These are phyloP conservation scores for Pichia sp. DNA, from an alignment of 1,139 yeast genomes.

Conservation along the genomic window DNA sequence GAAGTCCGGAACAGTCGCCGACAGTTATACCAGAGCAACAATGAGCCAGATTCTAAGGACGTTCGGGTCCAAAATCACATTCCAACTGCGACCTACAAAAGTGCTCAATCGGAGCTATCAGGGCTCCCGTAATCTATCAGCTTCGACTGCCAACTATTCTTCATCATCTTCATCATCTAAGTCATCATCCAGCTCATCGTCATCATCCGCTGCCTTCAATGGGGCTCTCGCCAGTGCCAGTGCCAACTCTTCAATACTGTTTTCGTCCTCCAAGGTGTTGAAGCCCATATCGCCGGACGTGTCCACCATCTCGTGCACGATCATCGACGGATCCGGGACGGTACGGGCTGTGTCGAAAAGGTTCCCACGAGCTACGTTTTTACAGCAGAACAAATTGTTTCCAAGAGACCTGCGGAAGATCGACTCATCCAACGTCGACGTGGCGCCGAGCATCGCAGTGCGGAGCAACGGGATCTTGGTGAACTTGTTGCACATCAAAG, in stretches of 20 bases:
- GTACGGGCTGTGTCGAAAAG: constrained; percentile 54
- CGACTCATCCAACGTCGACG: constrained; percentile 63
- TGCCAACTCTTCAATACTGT: background rate
- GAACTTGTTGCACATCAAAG: constrained; percentile 64
- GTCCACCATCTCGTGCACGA: constrained; percentile 47
- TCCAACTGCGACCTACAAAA: background rate
- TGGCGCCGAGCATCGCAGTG: constrained; percentile 68
- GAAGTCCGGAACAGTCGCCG: no score
- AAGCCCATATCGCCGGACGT: constrained; percentile 18
- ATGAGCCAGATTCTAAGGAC: background rate
- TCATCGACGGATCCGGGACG: constrained; percentile 54
- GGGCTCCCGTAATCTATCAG: background rate
- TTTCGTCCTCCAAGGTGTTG: constrained; percentile 13
- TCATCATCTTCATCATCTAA: background rate
- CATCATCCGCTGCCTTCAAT: background rate
- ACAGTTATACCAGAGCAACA: no score
- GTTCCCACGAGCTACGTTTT: constrained; percentile 53
- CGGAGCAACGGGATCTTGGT: constrained; percentile 57
- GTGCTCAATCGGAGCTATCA: background rate
- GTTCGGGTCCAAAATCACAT: background rate
- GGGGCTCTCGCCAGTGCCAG: background rate
- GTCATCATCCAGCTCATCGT: background rate
- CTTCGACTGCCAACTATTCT: background rate
- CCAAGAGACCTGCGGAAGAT: constrained; percentile 76
- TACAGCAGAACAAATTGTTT: constrained; percentile 56